These are phyloP conservation scores for Solanum chilense DNA, from an alignment of 257 asterid genomes.

Conservation along the genomic window DNA sequence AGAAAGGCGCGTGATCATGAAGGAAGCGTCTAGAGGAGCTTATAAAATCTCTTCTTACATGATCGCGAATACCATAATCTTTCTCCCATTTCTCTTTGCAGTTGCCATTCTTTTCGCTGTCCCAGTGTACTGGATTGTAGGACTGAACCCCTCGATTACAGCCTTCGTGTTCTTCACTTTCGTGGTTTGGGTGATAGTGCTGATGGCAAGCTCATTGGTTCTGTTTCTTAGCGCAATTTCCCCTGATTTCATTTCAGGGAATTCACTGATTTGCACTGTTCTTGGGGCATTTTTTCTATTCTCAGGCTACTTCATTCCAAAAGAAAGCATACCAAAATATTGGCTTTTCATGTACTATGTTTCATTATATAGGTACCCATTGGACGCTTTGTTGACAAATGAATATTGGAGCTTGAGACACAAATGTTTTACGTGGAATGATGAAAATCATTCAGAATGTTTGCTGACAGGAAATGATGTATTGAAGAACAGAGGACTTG, in stretches of 20 bases:
- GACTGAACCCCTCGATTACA: conserved; percentile 56
- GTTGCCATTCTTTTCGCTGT: conserved; percentile 67
- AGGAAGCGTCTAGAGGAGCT: conserved; percentile 74
- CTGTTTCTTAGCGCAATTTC: conserved; percentile 68
- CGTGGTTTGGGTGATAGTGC: conserved; percentile 70
- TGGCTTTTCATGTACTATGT: conserved; percentile 88
- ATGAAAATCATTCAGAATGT: conserved; percentile 19
- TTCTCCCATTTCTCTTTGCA: conserved; percentile 60
- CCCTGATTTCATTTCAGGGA: conserved; percentile 82
- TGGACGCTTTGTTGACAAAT: conserved; percentile 57
- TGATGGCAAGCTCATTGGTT: conserved; percentile 87
- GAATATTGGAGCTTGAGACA: conserved; percentile 67
- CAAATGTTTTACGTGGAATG: conserved; percentile 45
- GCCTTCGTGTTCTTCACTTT: conserved; percentile 57
- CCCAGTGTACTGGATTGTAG: conserved; percentile 80
- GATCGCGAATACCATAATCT: conserved; percentile 61
- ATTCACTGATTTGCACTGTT: conserved; percentile 68
- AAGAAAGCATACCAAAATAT: conserved; percentile 63
- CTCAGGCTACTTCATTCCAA: conserved; percentile 85
- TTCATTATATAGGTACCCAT: conserved; percentile 76
- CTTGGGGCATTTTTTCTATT: conserved; percentile 81
- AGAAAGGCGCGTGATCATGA: conserved; percentile 67
- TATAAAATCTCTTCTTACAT: conserved; percentile 69
- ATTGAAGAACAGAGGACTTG: conserved; percentile 65
- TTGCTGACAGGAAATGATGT: conserved; percentile 67